A percentile compares a stretch with the other conserved stretches of the same genome.
Evolutionary conservation across 495 filamentous ascomycete species (phyloP).

Genomic region (Xylaria bambusicola): DNA sequence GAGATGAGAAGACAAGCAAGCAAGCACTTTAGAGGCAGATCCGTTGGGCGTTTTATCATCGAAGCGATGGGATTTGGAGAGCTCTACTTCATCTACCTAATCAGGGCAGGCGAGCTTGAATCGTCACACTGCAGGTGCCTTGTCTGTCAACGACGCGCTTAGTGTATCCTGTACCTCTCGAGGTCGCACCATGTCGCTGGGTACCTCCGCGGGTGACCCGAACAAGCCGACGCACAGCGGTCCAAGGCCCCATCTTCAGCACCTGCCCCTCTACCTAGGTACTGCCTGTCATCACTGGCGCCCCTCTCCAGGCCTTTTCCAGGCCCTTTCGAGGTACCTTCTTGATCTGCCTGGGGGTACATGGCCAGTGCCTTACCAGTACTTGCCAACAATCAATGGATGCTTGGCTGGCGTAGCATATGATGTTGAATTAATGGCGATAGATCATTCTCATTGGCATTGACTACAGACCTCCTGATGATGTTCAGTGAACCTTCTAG

Average conservation of each 20-base stretch:
- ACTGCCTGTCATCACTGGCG: no score
- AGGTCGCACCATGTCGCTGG: not conserved
- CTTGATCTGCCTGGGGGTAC: no score
- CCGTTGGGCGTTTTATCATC: slow-evolving; percentile 11
- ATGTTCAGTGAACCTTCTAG: not conserved
- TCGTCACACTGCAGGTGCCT: slow-evolving; percentile 22
- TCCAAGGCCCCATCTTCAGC: no score
- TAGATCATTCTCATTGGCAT: not conserved
- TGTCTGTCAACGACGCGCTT: not conserved
- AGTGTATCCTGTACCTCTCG: not conserved
- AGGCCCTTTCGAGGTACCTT: no score
- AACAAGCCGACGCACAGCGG: not conserved
- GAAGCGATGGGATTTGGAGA: not conserved
- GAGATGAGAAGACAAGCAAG: no score
- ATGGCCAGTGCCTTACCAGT: no score
- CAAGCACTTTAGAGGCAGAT: no score
- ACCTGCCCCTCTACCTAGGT: no score
- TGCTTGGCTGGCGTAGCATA: not conserved
- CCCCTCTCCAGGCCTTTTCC: no score
- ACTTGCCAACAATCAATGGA: no score
- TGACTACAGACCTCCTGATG: not conserved
- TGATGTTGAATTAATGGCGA: not conserved
- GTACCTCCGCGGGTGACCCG: not conserved
- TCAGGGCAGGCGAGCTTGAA: slow-evolving; percentile 10
- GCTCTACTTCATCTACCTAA: not conserved